A percentile compares a stretch with the other conserved stretches of the same genome.
These are phyloP conservation scores for Trichoderma koningii DNA, from an alignment of 2,329 filamentous ascomycete genomes.

Conservation along the genomic window DNA sequence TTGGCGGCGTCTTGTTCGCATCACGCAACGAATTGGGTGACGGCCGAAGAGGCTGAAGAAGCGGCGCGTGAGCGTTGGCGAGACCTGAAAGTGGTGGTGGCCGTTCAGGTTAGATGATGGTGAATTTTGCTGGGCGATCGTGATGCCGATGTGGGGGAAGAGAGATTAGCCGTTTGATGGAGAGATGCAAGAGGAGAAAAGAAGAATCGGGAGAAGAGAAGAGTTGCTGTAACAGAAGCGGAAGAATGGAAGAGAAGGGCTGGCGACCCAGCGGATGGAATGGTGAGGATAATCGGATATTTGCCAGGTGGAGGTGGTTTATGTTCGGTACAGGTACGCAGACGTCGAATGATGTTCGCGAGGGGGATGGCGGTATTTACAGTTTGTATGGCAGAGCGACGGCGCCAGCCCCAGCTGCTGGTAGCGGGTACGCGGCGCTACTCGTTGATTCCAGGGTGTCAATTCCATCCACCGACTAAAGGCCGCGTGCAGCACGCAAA, in stretches of 20 bases:
- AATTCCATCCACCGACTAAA: too few species aligned
- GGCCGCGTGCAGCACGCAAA: not conserved
- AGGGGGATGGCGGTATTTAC: slow-evolving; percentile 13
- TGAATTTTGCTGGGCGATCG: not conserved
- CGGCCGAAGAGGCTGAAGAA: slow-evolving; percentile 6
- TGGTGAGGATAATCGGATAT: slow-evolving; percentile 4
- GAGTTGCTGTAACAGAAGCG: not conserved
- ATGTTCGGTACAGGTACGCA: too few species aligned
- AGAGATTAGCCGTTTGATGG: not conserved
- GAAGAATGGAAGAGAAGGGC: not conserved
- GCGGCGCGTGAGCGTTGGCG: slow-evolving; percentile 18
- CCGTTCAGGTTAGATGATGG: not conserved
- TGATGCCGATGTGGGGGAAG: not conserved
- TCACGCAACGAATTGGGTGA: slow-evolving; percentile 24
- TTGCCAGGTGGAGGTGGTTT: too few species aligned
- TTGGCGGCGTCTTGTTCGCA: slow-evolving; percentile 10
- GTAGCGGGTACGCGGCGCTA: slow-evolving; percentile 1
- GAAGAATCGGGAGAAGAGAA: not conserved
- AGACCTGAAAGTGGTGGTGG: slow-evolving; percentile 1
- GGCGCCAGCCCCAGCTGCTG: too few species aligned
- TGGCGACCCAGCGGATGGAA: not conserved
- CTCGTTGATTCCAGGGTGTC: not conserved
- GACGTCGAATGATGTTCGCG: too few species aligned
- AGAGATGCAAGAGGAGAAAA: not conserved
- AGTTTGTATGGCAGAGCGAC: not conserved